Evolutionary conservation across 495 filamentous ascomycete genomes (phyloP).

Genomic region (Daldinia loculata): DNA sequence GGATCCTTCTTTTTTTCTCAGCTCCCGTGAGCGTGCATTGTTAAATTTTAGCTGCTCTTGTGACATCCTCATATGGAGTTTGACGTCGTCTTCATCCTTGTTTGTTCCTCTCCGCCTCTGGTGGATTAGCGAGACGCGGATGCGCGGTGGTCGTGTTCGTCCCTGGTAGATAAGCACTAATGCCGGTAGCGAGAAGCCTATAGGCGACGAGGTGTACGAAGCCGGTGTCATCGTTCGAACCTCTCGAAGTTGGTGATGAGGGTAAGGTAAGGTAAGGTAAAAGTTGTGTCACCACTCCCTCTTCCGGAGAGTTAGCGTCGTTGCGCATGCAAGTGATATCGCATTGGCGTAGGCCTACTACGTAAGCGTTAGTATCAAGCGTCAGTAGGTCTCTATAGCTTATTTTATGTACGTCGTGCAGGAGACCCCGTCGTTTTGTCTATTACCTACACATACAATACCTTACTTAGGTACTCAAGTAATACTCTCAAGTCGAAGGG

Average conservation of each 20-base stretch:
- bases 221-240: slow-evolving; percentile 25
- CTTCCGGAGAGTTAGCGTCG: slow-evolving; percentile 27
- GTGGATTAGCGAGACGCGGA: slow-evolving; percentile 2
- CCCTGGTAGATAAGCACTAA: slow-evolving; percentile 28
- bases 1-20: slow-evolving; percentile 4
- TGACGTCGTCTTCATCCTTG: slow-evolving; percentile 7
- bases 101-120: neutral
- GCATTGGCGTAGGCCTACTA: slow-evolving; percentile 31
- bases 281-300: slow-evolving; percentile 27
- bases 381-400: slow-evolving; percentile 1
- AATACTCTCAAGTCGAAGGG: neutral
- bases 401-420: slow-evolving; percentile 16
- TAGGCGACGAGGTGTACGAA: slow-evolving; percentile 15
- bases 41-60: slow-evolving; percentile 14
- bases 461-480: neutral
- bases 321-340: slow-evolving; percentile 39
- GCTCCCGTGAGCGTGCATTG: slow-evolving; percentile 18
- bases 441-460: slow-evolving; percentile 5
- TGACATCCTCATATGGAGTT: slow-evolving; percentile 19
- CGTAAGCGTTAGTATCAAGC: slow-evolving; percentile 1
- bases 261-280: slow-evolving; percentile 43
- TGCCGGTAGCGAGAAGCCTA: slow-evolving; percentile 38
- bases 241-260: slow-evolving; percentile 26
- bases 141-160: slow-evolving; percentile 14
- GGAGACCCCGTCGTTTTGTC: slow-evolving; percentile 6